Evolutionary conservation across 2,329 filamentous ascomycete species (phyloP).

Genomic region (Botrytis paeoniae): DNA sequence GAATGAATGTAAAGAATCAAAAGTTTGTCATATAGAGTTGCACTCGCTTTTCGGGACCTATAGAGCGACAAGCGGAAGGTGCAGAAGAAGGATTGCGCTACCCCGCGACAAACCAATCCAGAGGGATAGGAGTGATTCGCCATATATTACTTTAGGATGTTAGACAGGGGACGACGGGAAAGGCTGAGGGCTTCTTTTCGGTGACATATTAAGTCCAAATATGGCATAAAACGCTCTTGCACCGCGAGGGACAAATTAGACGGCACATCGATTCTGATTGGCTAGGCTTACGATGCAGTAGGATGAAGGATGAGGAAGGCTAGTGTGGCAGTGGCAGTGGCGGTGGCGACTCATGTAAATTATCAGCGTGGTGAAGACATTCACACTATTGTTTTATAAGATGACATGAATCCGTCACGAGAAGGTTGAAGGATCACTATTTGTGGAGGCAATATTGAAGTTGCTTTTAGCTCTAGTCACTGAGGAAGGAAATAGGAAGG

Average conservation of each 20-base stretch:
- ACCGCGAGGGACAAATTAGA: not conserved
- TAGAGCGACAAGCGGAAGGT: not conserved
- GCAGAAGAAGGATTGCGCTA: not conserved
- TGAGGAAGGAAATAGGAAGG: no score
- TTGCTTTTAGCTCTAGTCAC: not conserved
- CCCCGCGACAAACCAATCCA: not conserved
- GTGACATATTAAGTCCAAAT: not conserved
- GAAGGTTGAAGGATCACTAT: not conserved
- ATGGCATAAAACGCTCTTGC: not conserved
- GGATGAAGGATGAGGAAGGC: not conserved
- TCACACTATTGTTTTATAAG: not conserved
- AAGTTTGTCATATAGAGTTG: not conserved
- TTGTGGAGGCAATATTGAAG: not conserved
- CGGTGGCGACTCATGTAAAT: not conserved
- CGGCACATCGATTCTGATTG: not conserved
- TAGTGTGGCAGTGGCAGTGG: constrained; percentile 14
- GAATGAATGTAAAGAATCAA: not conserved
- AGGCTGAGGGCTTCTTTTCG: not conserved
- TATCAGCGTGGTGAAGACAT: not conserved
- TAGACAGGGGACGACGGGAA: not conserved
- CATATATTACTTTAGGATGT: not conserved
- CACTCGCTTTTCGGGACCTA: not conserved
- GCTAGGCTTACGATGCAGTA: not conserved
- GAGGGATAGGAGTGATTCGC: not conserved
- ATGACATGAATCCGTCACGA: not conserved